Percentiles rank a stretch among this genome's conserved stretches.
These are phyloP conservation scores for Amoebophrya sp. DNA, from an alignment of 169 alveolate genomes.

Conservation along the genomic window DNA sequence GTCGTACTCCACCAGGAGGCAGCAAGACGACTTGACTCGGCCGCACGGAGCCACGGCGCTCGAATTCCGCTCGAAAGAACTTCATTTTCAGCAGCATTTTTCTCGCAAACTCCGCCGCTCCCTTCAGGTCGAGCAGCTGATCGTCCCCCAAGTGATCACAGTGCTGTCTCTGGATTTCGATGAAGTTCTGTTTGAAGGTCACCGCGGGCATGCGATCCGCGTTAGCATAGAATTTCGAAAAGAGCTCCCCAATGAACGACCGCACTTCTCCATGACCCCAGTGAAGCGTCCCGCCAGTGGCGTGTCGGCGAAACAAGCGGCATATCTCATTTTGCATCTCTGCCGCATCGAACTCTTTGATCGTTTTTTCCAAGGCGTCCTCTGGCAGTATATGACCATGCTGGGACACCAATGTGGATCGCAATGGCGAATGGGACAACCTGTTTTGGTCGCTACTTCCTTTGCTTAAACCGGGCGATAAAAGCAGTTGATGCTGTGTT, in stretches of 20 bases:
- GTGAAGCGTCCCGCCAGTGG: neutral
- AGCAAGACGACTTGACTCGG: neutral
- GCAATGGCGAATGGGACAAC: too few species aligned
- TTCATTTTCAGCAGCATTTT: neutral
- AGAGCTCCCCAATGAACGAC: neutral
- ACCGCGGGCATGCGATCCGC: conserved; percentile 3
- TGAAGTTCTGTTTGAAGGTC: neutral
- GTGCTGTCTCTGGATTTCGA: conserved; percentile 12
- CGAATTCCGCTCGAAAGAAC: neutral
- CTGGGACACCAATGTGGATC: too few species aligned
- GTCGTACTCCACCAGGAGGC: too few species aligned
- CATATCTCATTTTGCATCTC: neutral
- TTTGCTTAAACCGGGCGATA: too few species aligned
- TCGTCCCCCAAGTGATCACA: conserved; percentile 9
- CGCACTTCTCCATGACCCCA: neutral
- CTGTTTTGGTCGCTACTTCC: too few species aligned
- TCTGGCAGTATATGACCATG: too few species aligned
- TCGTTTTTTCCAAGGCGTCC: neutral
- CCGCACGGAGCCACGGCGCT: neutral
- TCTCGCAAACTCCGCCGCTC: neutral
- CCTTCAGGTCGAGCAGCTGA: neutral
- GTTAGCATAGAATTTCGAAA: neutral
- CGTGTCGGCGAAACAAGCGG: neutral
- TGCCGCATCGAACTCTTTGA: neutral
- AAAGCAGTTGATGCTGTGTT: too few species aligned